These are phyloP conservation scores for Alternaria postmessia DNA, from an alignment of 2,329 filamentous ascomycete genomes.

Conservation along the genomic window DNA sequence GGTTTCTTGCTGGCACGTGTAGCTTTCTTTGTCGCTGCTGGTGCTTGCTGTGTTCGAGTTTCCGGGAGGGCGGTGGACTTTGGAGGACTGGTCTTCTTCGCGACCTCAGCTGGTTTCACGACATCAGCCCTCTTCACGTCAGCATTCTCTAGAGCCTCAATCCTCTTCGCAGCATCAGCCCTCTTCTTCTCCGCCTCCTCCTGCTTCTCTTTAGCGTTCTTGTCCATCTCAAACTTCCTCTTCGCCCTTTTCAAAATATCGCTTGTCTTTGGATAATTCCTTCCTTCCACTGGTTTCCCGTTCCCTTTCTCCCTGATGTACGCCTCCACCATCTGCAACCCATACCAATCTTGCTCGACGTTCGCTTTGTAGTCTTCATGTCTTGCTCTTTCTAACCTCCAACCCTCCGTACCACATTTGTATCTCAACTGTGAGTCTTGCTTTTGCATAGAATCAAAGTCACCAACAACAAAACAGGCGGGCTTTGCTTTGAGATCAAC, in stretches of 20 bases:
- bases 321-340: slow-evolving; percentile 2
- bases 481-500: not conserved
- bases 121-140: not conserved
- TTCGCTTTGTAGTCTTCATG: not conserved
- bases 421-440: not conserved
- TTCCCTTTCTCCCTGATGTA: slow-evolving; percentile 4
- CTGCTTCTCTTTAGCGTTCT: no score
- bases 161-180: no score
- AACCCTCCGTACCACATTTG: slow-evolving; percentile 1
- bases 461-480: not conserved
- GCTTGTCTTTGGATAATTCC: not conserved
- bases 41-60: no score
- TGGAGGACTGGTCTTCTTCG: not conserved
- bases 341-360: slow-evolving; percentile 8
- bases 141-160: not conserved
- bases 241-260: not conserved
- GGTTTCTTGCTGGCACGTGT: no score
- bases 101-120: no score
- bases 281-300: not conserved
- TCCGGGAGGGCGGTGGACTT: not conserved
- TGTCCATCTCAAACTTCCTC: not conserved
- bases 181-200: no score
- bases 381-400: not conserved
- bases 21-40: no score
- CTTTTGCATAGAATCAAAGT: slow-evolving; percentile 1